These are phyloP conservation scores for Agaricus subrufescens DNA, from an alignment of 768 basidiomycete genomes.

Conservation along the genomic window DNA sequence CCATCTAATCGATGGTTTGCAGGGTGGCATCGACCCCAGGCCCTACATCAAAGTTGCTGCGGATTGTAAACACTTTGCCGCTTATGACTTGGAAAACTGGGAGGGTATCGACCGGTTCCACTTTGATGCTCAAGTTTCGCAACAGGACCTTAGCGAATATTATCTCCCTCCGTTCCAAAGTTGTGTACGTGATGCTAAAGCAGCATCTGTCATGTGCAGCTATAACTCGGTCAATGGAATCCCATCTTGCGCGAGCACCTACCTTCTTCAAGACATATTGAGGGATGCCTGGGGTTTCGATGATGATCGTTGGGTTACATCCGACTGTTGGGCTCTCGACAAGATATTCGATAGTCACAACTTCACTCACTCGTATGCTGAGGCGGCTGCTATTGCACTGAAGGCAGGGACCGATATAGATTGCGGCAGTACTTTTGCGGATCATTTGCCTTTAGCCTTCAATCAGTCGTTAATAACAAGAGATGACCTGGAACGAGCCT, in stretches of 20 bases:
- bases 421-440: constrained; percentile 44
- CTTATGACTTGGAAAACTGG: constrained; percentile 57
- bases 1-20: constrained; percentile 48
- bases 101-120: constrained; percentile 41
- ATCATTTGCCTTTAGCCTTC: constrained; percentile 41
- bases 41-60: constrained; percentile 48
- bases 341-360: constrained; percentile 50
- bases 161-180: constrained; percentile 53
- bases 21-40: constrained; percentile 51
- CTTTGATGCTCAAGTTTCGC: constrained; percentile 48
- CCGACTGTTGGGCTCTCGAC: constrained; percentile 52
- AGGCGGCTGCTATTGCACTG: constrained; percentile 46
- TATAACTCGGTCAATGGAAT: constrained; percentile 61
- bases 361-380: constrained; percentile 36
- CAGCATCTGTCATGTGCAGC: constrained; percentile 56
- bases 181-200: constrained; percentile 59
- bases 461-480: constrained; percentile 42
- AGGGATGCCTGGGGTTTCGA: constrained; percentile 48
- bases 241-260: constrained; percentile 50
- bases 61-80: constrained; percentile 59
- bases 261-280: constrained; percentile 46
- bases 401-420: constrained; percentile 53
- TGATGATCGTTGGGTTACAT: constrained; percentile 48
- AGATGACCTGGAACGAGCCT: constrained; percentile 35
- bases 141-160: constrained; percentile 52